Evolutionary conservation across 805 yeast species (phyloP).

Genomic region (Yarrowia deformans): DNA sequence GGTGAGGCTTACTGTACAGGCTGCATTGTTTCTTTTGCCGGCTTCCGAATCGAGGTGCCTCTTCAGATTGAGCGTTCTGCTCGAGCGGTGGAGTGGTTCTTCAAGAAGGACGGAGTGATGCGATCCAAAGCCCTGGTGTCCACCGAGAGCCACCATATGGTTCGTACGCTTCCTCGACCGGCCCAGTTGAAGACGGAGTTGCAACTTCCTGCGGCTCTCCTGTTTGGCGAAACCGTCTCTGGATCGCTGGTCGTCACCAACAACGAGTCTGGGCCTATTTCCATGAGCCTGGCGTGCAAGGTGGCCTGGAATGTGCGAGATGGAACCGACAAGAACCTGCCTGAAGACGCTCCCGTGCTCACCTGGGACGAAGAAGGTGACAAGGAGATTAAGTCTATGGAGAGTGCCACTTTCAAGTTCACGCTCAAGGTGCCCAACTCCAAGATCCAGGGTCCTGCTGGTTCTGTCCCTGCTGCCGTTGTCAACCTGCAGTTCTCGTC

Average conservation of each 20-base stretch:
- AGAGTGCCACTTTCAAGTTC: constrained; percentile 5
- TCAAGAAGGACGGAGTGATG: constrained; percentile 21
- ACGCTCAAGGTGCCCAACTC: constrained; percentile 7
- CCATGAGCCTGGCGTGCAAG: constrained; percentile 42
- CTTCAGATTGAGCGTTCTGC: constrained; percentile 24
- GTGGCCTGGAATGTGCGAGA: constrained; percentile 33
- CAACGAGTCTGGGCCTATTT: constrained; percentile 46
- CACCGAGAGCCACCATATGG: constrained; percentile 34
- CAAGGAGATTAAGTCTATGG: constrained; percentile 5
- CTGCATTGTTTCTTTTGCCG: constrained; percentile 25
- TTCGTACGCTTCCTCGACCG: constrained; percentile 47
- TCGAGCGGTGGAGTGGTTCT: constrained; percentile 20
- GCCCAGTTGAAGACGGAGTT: constrained; percentile 45
- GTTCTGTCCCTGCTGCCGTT: constrained; percentile 19
- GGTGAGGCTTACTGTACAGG: constrained; percentile 37
- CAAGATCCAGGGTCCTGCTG: constrained; percentile 19
- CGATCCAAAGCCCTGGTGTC: constrained; percentile 34
- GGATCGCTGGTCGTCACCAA: constrained; percentile 43
- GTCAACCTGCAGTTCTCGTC: constrained; percentile 42
- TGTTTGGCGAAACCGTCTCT: constrained; percentile 46
- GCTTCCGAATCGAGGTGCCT: constrained; percentile 29
- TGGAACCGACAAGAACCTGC: constrained; percentile 5
- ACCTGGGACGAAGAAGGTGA: constrained; percentile 19
- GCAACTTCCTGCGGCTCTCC: constrained; percentile 43
- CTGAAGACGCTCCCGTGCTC: background rate